These are phyloP conservation scores for Cyclostephanos invisitatus DNA, from an alignment of 108 stramenopile species.

Conservation along the genomic window DNA sequence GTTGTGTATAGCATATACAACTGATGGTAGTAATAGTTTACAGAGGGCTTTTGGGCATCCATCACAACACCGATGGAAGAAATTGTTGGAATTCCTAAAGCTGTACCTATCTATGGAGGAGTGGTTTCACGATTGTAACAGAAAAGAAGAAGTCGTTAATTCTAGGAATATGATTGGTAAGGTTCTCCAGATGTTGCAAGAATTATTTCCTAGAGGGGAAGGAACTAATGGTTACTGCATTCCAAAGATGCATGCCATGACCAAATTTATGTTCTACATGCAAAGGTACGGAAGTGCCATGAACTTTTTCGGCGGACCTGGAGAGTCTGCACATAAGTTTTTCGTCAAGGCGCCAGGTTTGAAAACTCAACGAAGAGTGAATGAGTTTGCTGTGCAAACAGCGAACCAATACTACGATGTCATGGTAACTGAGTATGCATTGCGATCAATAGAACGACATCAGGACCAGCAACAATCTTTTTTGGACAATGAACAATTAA, in stretches of 20 bases:
- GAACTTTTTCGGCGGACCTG: background rate
- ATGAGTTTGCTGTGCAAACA: background rate
- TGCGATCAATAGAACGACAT: background rate
- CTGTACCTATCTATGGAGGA: background rate
- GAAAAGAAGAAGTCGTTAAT: background rate
- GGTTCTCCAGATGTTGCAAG: background rate
- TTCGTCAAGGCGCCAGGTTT: background rate
- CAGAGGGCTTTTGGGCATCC: too few relatives aligned
- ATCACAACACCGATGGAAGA: background rate
- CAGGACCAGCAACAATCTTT: too few relatives aligned
- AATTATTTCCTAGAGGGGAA: background rate
- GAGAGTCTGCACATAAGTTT: background rate
- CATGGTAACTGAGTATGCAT: background rate
- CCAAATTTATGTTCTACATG: conserved; percentile 1
- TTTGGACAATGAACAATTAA: too few relatives aligned
- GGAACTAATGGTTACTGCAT: background rate
- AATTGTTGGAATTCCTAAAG: background rate
- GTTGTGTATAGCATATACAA: background rate
- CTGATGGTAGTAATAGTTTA: background rate
- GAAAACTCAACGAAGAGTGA: background rate
- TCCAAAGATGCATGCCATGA: conserved; percentile 8
- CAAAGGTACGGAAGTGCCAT: background rate
- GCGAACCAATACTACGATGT: background rate
- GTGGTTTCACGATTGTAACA: background rate
- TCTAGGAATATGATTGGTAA: background rate